phyloP scores from a whole-genome alignment of 2,329 filamentous ascomycete genomes.

The Penicillium palitans region DNA sequence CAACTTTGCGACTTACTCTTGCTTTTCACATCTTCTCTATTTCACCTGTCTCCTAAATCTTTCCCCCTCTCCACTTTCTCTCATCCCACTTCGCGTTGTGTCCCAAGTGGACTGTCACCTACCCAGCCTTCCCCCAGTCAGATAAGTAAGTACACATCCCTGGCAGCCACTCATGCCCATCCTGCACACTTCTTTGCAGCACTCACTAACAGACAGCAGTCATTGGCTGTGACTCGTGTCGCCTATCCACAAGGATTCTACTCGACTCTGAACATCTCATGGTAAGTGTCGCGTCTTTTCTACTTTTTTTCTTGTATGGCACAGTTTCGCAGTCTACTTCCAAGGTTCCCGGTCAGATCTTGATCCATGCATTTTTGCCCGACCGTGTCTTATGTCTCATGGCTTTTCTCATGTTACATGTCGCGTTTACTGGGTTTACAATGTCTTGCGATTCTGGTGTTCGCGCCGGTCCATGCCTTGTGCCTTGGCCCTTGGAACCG shows the following conservation, averaged over 20 bases:
- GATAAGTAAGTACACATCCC: conserved; percentile 31
- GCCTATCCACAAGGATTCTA: neutral
- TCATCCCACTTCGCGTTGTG: conserved; percentile 14
- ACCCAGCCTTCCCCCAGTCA: conserved; percentile 18
- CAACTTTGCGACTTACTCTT: conserved; percentile 8
- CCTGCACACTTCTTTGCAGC: conserved; percentile 12
- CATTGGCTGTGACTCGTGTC: conserved; percentile 4
- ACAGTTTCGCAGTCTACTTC: conserved; percentile 22
- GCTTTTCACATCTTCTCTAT: conserved; percentile 1
- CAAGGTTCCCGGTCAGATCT: conserved; percentile 18
- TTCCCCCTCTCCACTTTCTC: neutral
- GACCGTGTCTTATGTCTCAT: conserved; percentile 25
- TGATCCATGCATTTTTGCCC: conserved; percentile 31
- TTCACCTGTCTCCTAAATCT: neutral
- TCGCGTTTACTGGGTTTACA: neutral
- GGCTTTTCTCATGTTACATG: neutral
- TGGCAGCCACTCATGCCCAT: conserved; percentile 31
- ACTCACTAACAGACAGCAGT: conserved; percentile 10
- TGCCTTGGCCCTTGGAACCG: conserved; percentile 9
- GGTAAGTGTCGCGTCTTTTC: conserved; percentile 20
- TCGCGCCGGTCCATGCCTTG: conserved; percentile 11
- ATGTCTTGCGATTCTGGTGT: neutral
- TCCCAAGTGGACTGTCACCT: conserved; percentile 11
- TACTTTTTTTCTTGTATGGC: conserved; percentile 2
- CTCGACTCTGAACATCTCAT: conserved; percentile 12